phyloP scores from a whole-genome alignment of 78 protist genomes.

The Dictyostelium brefeldianum region DNA sequence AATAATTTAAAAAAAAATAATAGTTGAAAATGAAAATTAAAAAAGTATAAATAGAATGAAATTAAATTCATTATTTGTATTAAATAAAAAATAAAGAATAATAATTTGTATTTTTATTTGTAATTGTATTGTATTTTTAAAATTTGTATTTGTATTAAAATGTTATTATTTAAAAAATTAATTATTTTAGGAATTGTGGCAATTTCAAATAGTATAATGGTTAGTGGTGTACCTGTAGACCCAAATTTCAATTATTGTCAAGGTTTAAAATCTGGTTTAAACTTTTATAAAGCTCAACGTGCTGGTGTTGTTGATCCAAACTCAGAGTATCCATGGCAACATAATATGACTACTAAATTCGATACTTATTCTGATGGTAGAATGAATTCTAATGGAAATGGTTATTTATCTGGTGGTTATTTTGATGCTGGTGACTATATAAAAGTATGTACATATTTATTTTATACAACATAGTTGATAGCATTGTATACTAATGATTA shows the following conservation, averaged over 20 bases:
- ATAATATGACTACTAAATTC: background rate
- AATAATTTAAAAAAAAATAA: too few species aligned
- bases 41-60: too few species aligned
- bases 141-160: background rate
- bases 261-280: background rate
- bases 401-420: background rate
- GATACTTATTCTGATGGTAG: background rate
- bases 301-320: background rate
- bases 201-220: too few species aligned
- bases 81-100: background rate
- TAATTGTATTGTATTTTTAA: too few species aligned
- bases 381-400: background rate
- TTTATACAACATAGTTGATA: too few species aligned
- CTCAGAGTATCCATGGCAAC: background rate
- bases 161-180: background rate
- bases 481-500: too few species aligned
- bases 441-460: background rate
- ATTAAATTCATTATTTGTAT: too few species aligned
- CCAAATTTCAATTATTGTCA: background rate
- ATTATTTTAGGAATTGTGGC: background rate
- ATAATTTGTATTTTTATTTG: background rate
- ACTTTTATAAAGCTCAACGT: background rate
- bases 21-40: too few species aligned
- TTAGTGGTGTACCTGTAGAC: background rate
- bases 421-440: background rate